Base-by-base conservation (phyloP, 306 rosid species). In the Castanea crenata region DNA sequence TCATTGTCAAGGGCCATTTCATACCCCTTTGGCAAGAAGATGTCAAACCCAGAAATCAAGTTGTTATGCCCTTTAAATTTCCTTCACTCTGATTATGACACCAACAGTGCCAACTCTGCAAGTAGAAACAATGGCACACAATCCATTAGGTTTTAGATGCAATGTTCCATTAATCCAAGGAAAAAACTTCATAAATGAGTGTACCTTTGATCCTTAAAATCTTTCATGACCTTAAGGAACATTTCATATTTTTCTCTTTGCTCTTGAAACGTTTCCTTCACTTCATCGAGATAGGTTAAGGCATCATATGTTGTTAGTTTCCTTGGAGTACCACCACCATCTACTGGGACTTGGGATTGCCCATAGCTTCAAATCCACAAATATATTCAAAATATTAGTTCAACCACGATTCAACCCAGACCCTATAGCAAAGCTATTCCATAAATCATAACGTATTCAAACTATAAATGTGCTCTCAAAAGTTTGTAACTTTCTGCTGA, bases 171-270 rank as follows among this genome's bases (percentile, higher is more conserved):
- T 65, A 64, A 77, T 61, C 55, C 80, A 38, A 59, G 71, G 69
- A 34, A 54, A 34, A 63, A 11, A 49, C 78, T 34, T 29, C 54
- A 75, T 76, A 41, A 18, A 67, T 79, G 79, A 74, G 18, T 51
- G 41, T 76, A 95, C 99, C 97, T 88, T 84, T 95, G 98, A 62
- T 98, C 96, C 88, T 95, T 93, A 90, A 93, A 91, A 90, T 93
- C 98, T 82, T 91, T 93, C 98, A 93, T 89, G 85, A 93, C 98
- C 89, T 93, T 97, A 62, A 91, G 94, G 86, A 93, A 93, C 89
- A 75, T 71, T 77, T 93, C 93, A 74, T 93, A 93, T 75, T 93
- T 93, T 71, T 91, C 94, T 86, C 79, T 88, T 80, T 93, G 94
- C 56, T 93, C 96, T 69, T 87, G 91, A 84, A 89, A 91, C 94